Base-by-base conservation (phyloP, 2,329 filamentous ascomycete genomes). In the Penicillium psychrosexuale region DNA sequence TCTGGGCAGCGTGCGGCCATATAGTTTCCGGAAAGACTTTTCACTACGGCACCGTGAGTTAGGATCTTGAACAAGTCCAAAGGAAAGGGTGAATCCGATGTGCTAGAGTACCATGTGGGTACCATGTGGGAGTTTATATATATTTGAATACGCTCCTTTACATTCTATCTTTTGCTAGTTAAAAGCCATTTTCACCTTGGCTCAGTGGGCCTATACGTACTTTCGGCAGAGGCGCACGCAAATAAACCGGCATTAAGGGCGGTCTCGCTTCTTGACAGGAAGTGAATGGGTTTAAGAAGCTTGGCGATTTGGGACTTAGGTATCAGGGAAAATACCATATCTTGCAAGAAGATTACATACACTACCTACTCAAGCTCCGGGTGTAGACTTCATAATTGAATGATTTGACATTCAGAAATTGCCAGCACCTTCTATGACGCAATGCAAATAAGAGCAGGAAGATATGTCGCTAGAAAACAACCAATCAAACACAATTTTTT, bases 51-150 rank as follows among this genome's bases (percentile, higher is more conserved):
- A 15, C 17, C 19, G 44, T 67, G 11, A 43, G 56, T 7, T 69
- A 66, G 62, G 50, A 63, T n/a, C 63, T 63, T 8, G 46, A 61
- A 19, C 11, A 54, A 54, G 3, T 40, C 54, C 8, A 50, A 55
- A 15, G n/a, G 0, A 58, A 67, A 15, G 6, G 53, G 45, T 15
- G 34, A 53, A 1, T 37, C 24, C 3, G 17, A 36, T 9, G 11
- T 42, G 15, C 13, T 11, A 8, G 31, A 33, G 17, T 31, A 13
- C 31, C 11, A 24, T 24, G 22, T 24, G 22, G 5, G 17, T 31
- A 13, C 31, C 11, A 24, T 24, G 22, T 24, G 22, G 5, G 22
- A 24, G 22, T 24, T 5, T 24, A 24, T 24, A 24, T 24, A 24
- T 24, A 24, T 24, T 24, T 24, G 4, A 24, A 6, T 24, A 28